phyloP scores from a whole-genome alignment of 2,329 filamentous ascomycete genomes.

The Epichloe coenophiala region DNA sequence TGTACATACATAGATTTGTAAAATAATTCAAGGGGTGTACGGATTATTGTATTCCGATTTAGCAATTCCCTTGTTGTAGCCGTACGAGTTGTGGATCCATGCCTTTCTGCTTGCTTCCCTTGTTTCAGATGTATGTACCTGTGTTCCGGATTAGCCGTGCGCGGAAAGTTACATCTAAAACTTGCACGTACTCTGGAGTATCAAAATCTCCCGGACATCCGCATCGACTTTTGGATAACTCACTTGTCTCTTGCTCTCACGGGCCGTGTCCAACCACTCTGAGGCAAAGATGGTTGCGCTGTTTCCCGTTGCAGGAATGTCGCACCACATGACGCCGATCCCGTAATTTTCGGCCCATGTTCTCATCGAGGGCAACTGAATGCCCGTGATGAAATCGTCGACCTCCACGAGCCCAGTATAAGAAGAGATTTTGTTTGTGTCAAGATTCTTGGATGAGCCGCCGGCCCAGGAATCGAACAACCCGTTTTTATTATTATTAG shows the following conservation, averaged over 20 bases:
- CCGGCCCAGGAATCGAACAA: slow-evolving; percentile 10
- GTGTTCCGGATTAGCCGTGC: neutral
- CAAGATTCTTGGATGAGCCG: slow-evolving; percentile 27
- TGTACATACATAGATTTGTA: too few relatives aligned
- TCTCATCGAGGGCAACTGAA: slow-evolving; percentile 33
- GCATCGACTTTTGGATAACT: slow-evolving; percentile 39
- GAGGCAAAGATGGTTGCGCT: slow-evolving; percentile 9
- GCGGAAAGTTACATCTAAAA: neutral
- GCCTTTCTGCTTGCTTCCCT: slow-evolving; percentile 40
- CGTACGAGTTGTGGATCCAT: slow-evolving; percentile 45
- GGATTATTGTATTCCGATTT: too few relatives aligned
- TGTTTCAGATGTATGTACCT: neutral
- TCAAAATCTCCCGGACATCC: slow-evolving; percentile 17
- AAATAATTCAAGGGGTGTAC: too few relatives aligned
- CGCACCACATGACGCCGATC: slow-evolving; percentile 36
- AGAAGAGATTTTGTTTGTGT: slow-evolving; percentile 23
- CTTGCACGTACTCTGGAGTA: slow-evolving; percentile 2
- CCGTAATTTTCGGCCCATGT: slow-evolving; percentile 26
- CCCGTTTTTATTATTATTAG: slow-evolving; percentile 17
- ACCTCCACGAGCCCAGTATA: slow-evolving; percentile 26
- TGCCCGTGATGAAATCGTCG: slow-evolving; percentile 26
- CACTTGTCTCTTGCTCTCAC: slow-evolving; percentile 30
- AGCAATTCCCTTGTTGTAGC: slow-evolving; percentile 33
- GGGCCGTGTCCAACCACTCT: slow-evolving; percentile 25
- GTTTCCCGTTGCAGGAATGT: slow-evolving; percentile 13